phyloP scores from a whole-genome alignment of 2,329 filamentous ascomycete species.

The Tolypocladium amazonense region DNA sequence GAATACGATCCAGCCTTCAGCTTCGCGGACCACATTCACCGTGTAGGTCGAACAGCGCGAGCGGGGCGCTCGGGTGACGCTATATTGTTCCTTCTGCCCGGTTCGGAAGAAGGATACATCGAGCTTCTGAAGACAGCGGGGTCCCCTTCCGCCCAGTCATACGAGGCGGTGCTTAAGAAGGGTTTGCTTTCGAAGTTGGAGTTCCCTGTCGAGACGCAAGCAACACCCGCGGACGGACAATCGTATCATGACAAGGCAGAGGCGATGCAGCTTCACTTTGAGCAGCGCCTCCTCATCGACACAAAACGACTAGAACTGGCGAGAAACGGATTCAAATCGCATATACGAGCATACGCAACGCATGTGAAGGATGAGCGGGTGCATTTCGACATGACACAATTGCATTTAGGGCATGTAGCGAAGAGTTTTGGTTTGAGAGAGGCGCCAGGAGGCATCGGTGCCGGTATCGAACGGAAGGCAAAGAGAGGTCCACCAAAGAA shows the following conservation, averaged over 20 bases:
- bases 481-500: conserved; percentile 19
- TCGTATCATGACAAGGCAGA: conserved; percentile 42
- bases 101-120: conserved; percentile 86
- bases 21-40: conserved; percentile 85
- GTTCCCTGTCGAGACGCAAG: conserved; percentile 60
- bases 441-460: conserved; percentile 71
- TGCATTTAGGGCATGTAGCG: conserved; percentile 86
- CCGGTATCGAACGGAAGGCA: conserved; percentile 37
- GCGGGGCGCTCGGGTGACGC: conserved; percentile 82
- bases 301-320: conserved; percentile 67
- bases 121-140: conserved; percentile 50
- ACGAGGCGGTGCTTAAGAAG: conserved; percentile 50
- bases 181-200: conserved; percentile 52
- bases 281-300: conserved; percentile 49
- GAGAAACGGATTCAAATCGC: conserved; percentile 77
- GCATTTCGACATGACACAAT: conserved; percentile 83
- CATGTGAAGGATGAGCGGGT: conserved; percentile 75
- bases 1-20: conserved; percentile 96
- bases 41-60: conserved; percentile 88
- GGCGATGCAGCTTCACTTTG: conserved; percentile 46
- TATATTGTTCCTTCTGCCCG: conserved; percentile 80
- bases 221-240: conserved; percentile 27
- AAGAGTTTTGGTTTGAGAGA: conserved; percentile 91
- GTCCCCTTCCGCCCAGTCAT: conserved; percentile 37
- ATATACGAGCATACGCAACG: conserved; percentile 90